A percentile compares a stretch with the other conserved stretches of the same genome.
These are phyloP conservation scores for Trametopsis cervina DNA, from an alignment of 768 basidiomycete genomes.

Conservation along the genomic window DNA sequence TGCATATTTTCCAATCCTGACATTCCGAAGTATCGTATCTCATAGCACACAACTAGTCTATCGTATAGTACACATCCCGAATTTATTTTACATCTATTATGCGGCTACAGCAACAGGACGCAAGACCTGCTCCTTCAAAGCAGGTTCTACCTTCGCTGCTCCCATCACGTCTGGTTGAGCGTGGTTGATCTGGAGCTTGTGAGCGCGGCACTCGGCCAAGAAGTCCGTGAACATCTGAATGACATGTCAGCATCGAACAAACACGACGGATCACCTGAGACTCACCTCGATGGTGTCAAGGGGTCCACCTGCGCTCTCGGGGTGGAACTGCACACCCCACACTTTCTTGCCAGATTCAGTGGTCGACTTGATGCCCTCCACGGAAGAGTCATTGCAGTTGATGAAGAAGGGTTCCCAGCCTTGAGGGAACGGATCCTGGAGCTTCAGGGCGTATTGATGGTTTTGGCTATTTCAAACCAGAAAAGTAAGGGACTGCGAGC, in stretches of 20 bases:
- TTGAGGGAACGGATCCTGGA: slow-evolving; percentile 91
- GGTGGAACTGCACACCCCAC: slow-evolving; percentile 99
- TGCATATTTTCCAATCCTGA: no score
- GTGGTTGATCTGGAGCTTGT: slow-evolving; percentile 32
- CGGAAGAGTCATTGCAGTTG: slow-evolving; percentile 98
- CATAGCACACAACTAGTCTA: no score
- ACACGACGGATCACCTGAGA: slow-evolving; percentile 19
- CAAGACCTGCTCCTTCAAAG: slow-evolving; percentile 7
- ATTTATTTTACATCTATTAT: no score
- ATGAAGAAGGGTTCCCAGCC: slow-evolving; percentile 99
- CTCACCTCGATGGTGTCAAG: slow-evolving; percentile 96
- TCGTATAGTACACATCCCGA: no score
- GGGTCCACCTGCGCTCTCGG: slow-evolving; percentile 97
- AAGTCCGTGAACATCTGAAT: slow-evolving; percentile 92
- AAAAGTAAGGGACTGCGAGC: slow-evolving; percentile 5
- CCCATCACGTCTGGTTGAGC: slow-evolving; percentile 15
- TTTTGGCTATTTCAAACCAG: slow-evolving; percentile 59
- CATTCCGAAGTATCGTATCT: no score
- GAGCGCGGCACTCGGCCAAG: slow-evolving; percentile 67
- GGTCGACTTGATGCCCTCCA: slow-evolving; percentile 98
- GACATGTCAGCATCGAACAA: neutral
- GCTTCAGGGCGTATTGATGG: slow-evolving; percentile 94
- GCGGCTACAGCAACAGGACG: slow-evolving; percentile 23
- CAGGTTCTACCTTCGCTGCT: slow-evolving; percentile 16
- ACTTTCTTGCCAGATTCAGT: slow-evolving; percentile 80